Evolutionary conservation across 2,329 filamentous ascomycete species (phyloP).

Genomic region (Dryadomyces quercus-mongolicae): DNA sequence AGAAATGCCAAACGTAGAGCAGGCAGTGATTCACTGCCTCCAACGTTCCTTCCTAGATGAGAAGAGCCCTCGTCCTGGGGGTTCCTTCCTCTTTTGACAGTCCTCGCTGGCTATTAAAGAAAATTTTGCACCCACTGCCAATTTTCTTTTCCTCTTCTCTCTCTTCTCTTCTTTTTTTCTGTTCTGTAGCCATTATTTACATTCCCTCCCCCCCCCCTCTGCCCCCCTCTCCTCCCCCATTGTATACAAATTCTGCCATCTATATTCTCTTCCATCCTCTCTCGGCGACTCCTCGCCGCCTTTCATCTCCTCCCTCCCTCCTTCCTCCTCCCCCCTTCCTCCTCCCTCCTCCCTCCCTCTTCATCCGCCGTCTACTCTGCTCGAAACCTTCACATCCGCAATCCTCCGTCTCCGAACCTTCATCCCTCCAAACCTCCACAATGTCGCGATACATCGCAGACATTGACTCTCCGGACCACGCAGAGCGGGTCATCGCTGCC

Average conservation of each 20-base stretch:
- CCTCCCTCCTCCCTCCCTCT: neutral
- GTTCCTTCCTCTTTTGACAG: neutral
- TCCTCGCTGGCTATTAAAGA: neutral
- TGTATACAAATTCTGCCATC: no score
- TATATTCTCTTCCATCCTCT: no score
- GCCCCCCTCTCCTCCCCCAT: neutral
- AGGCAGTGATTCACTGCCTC: no score
- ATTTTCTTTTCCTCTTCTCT: neutral
- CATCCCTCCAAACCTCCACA: neutral
- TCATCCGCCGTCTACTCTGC: neutral
- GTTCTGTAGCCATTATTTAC: neutral
- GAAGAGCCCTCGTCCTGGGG: no score
- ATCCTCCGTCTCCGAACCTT: neutral
- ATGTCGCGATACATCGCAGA: neutral
- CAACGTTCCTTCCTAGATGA: neutral
- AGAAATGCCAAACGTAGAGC: no score
- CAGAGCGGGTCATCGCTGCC: neutral
- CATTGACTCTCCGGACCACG: constrained; percentile 1
- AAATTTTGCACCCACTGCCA: neutral
- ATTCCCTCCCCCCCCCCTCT: neutral
- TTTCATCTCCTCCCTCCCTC: neutral
- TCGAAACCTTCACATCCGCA: no score
- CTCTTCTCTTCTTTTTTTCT: neutral
- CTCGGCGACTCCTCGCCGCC: no score
- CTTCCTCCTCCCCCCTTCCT: neutral